Evolutionary conservation across 179 eudicot species (phyloP), one percentile per base, ranked within the genome.

Genomic region (Sideroxylon spinosum): DNA sequence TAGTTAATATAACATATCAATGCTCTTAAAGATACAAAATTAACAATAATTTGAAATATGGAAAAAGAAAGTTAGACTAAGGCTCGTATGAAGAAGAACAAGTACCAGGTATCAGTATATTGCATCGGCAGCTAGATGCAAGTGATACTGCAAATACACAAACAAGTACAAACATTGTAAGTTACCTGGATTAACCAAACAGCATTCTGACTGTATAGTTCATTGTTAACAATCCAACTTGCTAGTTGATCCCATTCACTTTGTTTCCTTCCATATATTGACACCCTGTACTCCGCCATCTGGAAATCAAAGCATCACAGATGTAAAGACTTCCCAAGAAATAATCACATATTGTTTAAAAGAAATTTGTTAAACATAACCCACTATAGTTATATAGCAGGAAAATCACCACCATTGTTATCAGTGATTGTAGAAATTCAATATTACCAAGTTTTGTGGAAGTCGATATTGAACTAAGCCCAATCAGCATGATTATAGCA

Each of bases 201-300:
- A 68, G 92, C 97, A 82, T 89, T 92, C 56, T 86, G 89, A 70
- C 97, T 90, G 73, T 90, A 86, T 55, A 92, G 85, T 82, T 85
- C 79, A 73, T 92, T 92, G 88, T 92, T 92, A 70, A 92, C 84
- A 77, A 90, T 87, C 97, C 97, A 92, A 83, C 94, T 90, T 32
- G 97, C 97, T 77, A 92, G 86, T 78, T 89, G 90, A 81, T 92
- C 97, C 97, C 97, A 92, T 81, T 92, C 97, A 79, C 97, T 92
- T 85, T 92, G 91, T 83, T 92, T 92, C 85, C 94, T 87, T 80
- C 97, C 97, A 76, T 92, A 92, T 74, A 92, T 78, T 20, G 97
- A 92, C 48, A 92, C 84, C 81, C 97, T 87, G 78, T 92, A 92
- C 82, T 92, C 97, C 26, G 97, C 97, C 92, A 91, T 85, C 93